Percentiles rank a stretch among this genome's conserved stretches.
Evolutionary conservation across 352 stramenopile genomes (phyloP).

Genomic region (Phytophthora rubi): DNA sequence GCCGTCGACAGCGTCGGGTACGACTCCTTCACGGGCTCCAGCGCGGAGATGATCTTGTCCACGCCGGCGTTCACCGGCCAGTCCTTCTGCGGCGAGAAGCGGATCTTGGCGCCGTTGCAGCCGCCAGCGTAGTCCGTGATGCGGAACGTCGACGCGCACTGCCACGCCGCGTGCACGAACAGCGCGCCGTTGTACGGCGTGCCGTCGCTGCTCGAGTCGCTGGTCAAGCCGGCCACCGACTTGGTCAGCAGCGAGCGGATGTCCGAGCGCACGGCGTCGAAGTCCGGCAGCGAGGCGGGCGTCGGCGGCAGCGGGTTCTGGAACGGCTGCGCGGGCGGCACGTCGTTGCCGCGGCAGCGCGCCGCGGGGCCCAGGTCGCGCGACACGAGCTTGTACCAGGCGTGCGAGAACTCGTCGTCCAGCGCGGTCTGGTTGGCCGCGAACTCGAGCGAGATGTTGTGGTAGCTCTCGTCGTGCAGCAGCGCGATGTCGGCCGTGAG

Average conservation of each 20-base stretch:
- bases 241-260: conserved; percentile 31
- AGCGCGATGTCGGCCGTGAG: conserved; percentile 81
- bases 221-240: conserved; percentile 25
- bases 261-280: conserved; percentile 30
- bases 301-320: conserved; percentile 48
- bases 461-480: conserved; percentile 65
- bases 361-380: conserved; percentile 54
- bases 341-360: conserved; percentile 43
- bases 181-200: conserved; percentile 40
- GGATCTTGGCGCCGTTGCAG: conserved; percentile 84
- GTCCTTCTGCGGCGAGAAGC: conserved; percentile 59
- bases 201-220: conserved; percentile 23
- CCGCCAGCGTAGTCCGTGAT: conserved; percentile 73
- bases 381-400: conserved; percentile 61
- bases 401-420: conserved; percentile 69
- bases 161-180: conserved; percentile 85
- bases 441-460: conserved; percentile 65
- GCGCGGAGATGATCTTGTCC: conserved; percentile 65
- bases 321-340: conserved; percentile 47
- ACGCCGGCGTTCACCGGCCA: conserved; percentile 89
- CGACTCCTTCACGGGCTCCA: conserved; percentile 87
- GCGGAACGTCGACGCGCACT: conserved; percentile 85
- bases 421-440: conserved; percentile 59
- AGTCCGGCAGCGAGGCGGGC: conserved; percentile 31
- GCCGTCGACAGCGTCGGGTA: conserved; percentile 88